phyloP scores from a whole-genome alignment of 2,329 filamentous ascomycete species.

The Pyricularia grisea region DNA sequence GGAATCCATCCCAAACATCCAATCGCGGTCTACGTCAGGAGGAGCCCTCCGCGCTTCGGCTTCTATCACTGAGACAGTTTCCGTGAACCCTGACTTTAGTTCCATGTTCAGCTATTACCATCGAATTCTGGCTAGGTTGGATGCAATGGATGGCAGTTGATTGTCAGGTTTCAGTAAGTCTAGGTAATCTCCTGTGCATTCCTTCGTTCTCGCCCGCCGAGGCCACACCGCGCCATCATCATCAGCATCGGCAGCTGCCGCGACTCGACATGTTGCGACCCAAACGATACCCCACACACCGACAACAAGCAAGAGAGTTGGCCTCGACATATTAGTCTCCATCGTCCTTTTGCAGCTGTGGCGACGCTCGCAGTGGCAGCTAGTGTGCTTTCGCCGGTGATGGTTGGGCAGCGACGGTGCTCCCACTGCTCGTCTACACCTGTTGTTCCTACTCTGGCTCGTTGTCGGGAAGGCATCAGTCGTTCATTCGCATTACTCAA shows the following conservation, averaged over 20 bases:
- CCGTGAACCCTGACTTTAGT: neutral
- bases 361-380: neutral
- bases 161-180: neutral
- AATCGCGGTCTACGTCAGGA: neutral
- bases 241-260: neutral
- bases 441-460: neutral
- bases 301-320: neutral
- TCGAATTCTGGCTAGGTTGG: neutral
- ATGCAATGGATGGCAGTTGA: conserved; percentile 1
- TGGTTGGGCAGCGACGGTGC: neutral
- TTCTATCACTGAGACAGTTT: neutral
- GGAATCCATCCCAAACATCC: neutral
- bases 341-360: neutral
- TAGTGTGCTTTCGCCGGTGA: neutral
- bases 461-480: neutral
- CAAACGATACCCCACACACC: neutral
- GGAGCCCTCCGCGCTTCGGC: neutral
- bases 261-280: neutral
- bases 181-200: neutral
- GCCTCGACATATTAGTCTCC: neutral
- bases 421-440: neutral
- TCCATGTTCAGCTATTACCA: neutral
- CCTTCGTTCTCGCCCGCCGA: neutral
- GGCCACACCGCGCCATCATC: neutral
- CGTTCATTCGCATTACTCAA: neutral